phyloP scores from a whole-genome alignment of 345 rosid genomes.

The Brassica cretica region DNA sequence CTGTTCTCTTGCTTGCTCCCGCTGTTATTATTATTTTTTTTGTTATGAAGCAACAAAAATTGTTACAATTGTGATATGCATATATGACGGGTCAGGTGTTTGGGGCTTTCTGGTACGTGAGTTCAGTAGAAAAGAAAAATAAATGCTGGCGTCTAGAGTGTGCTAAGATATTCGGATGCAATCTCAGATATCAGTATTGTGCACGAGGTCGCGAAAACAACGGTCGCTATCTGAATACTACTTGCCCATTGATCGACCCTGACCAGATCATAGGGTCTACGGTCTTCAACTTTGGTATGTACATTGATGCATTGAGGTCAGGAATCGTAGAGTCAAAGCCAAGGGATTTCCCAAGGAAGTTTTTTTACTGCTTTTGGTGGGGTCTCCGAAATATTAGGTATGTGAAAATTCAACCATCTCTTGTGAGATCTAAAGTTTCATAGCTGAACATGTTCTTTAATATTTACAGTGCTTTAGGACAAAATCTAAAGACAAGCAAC shows the following conservation, averaged over 20 bases:
- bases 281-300: constrained; percentile 37
- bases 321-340: constrained; percentile 1
- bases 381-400: constrained; percentile 29
- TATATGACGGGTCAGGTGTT: constrained; percentile 20
- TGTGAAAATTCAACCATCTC: neutral
- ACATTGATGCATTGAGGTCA: constrained; percentile 27
- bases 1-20: neutral
- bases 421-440: neutral
- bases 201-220: neutral
- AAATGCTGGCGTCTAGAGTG: constrained; percentile 31
- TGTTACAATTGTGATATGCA: neutral
- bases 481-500: constrained; percentile 46
- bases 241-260: constrained; percentile 32
- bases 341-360: constrained; percentile 22
- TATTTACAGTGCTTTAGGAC: constrained; percentile 50
- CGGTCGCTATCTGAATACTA: neutral
- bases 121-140: constrained; percentile 12
- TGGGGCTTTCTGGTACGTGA: constrained; percentile 40
- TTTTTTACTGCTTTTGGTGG: constrained; percentile 38
- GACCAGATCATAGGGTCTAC: constrained; percentile 11
- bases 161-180: neutral
- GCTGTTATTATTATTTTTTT: neutral
- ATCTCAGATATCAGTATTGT: neutral
- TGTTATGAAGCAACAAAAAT: neutral
- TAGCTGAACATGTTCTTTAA: neutral